Conservation (phyloP, 495 filamentous ascomycete species). For the Hypomontagnella monticulosa region DNA sequence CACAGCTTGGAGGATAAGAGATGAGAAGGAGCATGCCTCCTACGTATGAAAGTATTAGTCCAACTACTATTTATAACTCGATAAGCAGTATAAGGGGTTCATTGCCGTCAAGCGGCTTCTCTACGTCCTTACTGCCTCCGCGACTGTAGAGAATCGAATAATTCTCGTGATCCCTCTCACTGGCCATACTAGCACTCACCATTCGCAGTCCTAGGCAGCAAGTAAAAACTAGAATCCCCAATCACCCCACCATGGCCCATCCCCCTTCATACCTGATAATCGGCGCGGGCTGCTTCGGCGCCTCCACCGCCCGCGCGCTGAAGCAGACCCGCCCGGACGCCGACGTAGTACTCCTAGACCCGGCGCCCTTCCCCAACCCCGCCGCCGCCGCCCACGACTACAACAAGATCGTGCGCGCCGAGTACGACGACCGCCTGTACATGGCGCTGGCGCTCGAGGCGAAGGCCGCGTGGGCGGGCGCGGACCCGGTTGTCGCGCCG, state of each 20-base stretch:
- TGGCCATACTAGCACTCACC: too few species aligned
- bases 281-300: constrained; percentile 59
- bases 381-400: constrained; percentile 61
- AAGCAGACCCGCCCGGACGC: constrained; percentile 49
- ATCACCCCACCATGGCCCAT: neutral
- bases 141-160: too few species aligned
- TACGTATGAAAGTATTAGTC: too few species aligned
- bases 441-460: constrained; percentile 58
- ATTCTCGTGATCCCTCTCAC: too few species aligned
- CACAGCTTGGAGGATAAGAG: too few species aligned
- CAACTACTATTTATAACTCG: too few species aligned
- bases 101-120: too few species aligned
- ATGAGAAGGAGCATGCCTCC: too few species aligned
- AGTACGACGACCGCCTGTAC: constrained; percentile 67
- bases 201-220: too few species aligned
- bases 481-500: constrained; percentile 57
- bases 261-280: constrained; percentile 40
- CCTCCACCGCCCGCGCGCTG: constrained; percentile 59
- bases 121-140: too few species aligned
- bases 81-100: too few species aligned
- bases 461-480: constrained; percentile 47
- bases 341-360: constrained; percentile 56
- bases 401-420: constrained; percentile 66
- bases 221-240: neutral
- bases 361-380: constrained; percentile 50